Evolutionary conservation across 805 yeast species (phyloP).

Genomic region (Barnettozyma californica): DNA sequence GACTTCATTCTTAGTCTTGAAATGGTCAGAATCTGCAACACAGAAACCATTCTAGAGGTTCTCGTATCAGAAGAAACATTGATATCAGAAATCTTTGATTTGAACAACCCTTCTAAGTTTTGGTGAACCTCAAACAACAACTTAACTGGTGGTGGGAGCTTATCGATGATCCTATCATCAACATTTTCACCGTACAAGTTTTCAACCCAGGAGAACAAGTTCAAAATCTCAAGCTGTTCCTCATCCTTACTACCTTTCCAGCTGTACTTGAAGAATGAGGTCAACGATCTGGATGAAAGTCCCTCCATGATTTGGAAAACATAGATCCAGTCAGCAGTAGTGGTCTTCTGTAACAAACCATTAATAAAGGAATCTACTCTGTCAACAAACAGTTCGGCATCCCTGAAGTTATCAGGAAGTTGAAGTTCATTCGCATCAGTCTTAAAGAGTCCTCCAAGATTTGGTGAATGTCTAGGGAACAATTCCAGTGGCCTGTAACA

Average conservation of each 20-base stretch:
- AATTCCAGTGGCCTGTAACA: slow-evolving; percentile 52
- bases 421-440: slow-evolving; percentile 1
- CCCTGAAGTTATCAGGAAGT: slow-evolving; percentile 35
- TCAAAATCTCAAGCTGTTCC: slow-evolving; percentile 56
- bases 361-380: slow-evolving; percentile 58
- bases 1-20: slow-evolving; percentile 62
- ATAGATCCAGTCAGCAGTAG: slow-evolving; percentile 72
- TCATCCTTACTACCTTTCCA: slow-evolving; percentile 37
- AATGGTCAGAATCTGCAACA: slow-evolving; percentile 61
- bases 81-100: slow-evolving; percentile 59
- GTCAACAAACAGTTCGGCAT: slow-evolving; percentile 56
- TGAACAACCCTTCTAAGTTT: slow-evolving; percentile 60
- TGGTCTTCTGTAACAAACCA: slow-evolving; percentile 50
- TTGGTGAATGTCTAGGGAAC: slow-evolving; percentile 13
- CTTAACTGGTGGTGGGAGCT: slow-evolving; percentile 66
- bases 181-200: slow-evolving; percentile 43
- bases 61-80: slow-evolving; percentile 55
- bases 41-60: slow-evolving; percentile 59
- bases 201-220: slow-evolving; percentile 66
- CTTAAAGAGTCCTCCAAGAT: slow-evolving; percentile 5
- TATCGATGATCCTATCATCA: slow-evolving; percentile 36
- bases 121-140: slow-evolving; percentile 61
- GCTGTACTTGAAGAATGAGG: slow-evolving; percentile 50
- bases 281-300: slow-evolving; percentile 51
- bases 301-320: slow-evolving; percentile 70